Evolutionary conservation across 495 filamentous ascomycete species (phyloP).

Genomic region (Tuber microsphaerosporum): DNA sequence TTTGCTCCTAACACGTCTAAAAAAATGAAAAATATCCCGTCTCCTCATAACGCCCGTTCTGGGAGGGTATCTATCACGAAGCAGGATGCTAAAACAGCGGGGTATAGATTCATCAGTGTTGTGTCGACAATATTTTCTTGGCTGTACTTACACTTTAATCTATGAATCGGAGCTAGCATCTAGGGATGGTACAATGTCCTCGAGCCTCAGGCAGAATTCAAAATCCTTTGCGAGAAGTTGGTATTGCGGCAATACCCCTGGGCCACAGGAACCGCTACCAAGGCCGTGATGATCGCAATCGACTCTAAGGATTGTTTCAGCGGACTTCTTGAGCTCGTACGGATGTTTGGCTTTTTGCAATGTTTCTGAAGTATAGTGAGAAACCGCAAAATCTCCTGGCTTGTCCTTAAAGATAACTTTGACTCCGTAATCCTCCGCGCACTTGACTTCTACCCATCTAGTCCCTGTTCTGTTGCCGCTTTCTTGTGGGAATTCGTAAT

Average conservation of each 20-base stretch:
- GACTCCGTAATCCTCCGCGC: slow-evolving; percentile 32
- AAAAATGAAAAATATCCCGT: too few species aligned
- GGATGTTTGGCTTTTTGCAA: slow-evolving; percentile 56
- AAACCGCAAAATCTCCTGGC: slow-evolving; percentile 53
- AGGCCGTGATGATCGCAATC: slow-evolving; percentile 55
- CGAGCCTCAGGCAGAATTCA: slow-evolving; percentile 42
- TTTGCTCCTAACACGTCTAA: neutral
- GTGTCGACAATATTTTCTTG: too few species aligned
- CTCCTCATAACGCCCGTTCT: too few species aligned
- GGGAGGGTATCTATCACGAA: too few species aligned
- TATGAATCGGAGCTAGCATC: too few species aligned
- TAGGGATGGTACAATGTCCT: slow-evolving; percentile 13
- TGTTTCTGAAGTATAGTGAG: slow-evolving; percentile 49
- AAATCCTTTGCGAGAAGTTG: slow-evolving; percentile 46
- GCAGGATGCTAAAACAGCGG: too few species aligned
- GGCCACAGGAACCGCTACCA: slow-evolving; percentile 51
- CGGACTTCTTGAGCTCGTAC: slow-evolving; percentile 52
- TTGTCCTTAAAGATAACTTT: slow-evolving; percentile 35
- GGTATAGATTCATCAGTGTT: too few species aligned
- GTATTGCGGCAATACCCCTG: slow-evolving; percentile 50
- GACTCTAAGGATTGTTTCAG: slow-evolving; percentile 53
- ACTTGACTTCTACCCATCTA: slow-evolving; percentile 50
- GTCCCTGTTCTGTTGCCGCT: slow-evolving; percentile 57
- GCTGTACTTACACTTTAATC: too few species aligned
- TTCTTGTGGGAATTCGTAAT: slow-evolving; percentile 61